phyloP scores from a whole-genome alignment of 768 basidiomycete genomes.

The Psilocybe azurescens region DNA sequence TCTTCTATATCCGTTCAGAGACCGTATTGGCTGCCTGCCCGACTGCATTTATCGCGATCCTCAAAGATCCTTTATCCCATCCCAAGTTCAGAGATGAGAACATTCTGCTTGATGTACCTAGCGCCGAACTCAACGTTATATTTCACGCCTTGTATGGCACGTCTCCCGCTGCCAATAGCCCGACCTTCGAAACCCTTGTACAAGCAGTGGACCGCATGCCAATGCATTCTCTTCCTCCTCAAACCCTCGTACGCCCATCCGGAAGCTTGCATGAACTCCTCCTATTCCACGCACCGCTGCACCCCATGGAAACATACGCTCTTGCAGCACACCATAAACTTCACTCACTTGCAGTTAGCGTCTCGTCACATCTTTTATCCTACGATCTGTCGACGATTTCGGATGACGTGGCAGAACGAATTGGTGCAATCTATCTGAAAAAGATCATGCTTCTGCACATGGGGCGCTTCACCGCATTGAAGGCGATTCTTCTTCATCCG shows the following conservation, averaged over 20 bases:
- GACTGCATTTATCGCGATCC: slow-evolving; percentile 32
- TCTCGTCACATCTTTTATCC: slow-evolving; percentile 46
- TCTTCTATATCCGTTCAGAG: slow-evolving; percentile 62
- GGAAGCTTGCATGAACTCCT: slow-evolving; percentile 36
- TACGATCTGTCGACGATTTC: slow-evolving; percentile 38
- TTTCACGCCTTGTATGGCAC: slow-evolving; percentile 60
- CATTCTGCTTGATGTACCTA: slow-evolving; percentile 46
- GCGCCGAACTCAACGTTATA: slow-evolving; percentile 56
- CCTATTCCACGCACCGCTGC: slow-evolving; percentile 35
- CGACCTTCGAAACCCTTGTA: slow-evolving; percentile 50
- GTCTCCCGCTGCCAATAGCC: slow-evolving; percentile 54
- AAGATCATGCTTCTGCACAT: slow-evolving; percentile 44
- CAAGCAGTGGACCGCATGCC: slow-evolving; percentile 45
- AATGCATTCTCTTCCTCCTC: slow-evolving; percentile 27
- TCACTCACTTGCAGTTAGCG: slow-evolving; percentile 41
- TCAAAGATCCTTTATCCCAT: not conserved
- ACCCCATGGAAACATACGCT: slow-evolving; percentile 45
- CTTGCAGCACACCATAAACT: slow-evolving; percentile 41
- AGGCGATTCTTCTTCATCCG: slow-evolving; percentile 29
- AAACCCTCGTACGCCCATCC: slow-evolving; percentile 29
- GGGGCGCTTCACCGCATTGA: slow-evolving; percentile 40
- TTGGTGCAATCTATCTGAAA: slow-evolving; percentile 47
- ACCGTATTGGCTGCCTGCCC: slow-evolving; percentile 48
- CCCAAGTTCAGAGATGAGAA: slow-evolving; percentile 33
- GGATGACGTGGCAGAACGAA: slow-evolving; percentile 40